phyloP scores from a whole-genome alignment of 2,329 filamentous ascomycete genomes.

The Akanthomyces dipterigenus region DNA sequence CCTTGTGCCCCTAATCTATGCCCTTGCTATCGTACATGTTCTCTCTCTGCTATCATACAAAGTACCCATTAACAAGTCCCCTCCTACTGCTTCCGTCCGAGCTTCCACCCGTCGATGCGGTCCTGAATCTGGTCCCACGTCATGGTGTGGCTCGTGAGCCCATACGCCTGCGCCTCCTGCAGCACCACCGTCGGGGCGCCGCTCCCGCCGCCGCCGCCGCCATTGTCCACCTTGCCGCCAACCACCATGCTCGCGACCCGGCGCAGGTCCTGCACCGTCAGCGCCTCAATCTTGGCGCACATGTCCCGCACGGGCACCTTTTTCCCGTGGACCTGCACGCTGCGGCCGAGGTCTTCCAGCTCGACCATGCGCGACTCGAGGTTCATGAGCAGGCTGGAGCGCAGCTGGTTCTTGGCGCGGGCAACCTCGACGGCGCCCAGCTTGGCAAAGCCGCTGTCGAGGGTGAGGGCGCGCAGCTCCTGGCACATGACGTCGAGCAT shows the following conservation, averaged over 20 bases:
- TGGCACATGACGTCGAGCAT: constrained; percentile 97
- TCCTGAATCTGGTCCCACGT: constrained; percentile 88
- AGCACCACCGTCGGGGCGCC: constrained; percentile 91
- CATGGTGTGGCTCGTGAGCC: constrained; percentile 60
- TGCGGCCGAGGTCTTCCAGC: constrained; percentile 87
- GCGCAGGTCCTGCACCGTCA: constrained; percentile 74
- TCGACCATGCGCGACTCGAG: constrained; percentile 96
- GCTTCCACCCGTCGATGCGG: constrained; percentile 72
- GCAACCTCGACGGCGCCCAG: constrained; percentile 73
- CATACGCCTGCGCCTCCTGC: constrained; percentile 78
- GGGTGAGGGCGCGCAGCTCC: constrained; percentile 71
- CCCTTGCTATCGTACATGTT: background rate
- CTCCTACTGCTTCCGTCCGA: constrained; percentile 50
- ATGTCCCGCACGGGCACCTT: constrained; percentile 92
- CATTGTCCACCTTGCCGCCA: constrained; percentile 67
- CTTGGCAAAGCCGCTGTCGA: constrained; percentile 66
- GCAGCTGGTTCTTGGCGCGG: constrained; percentile 93
- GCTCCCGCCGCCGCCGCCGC: constrained; percentile 66
- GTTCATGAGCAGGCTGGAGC: constrained; percentile 90
- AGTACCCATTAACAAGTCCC: background rate
- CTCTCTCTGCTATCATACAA: background rate
- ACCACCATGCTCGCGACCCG: constrained; percentile 76
- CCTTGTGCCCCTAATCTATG: background rate
- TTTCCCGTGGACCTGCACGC: constrained; percentile 92
- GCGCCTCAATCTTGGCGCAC: constrained; percentile 75